Percentiles rank a stretch among this genome's conserved stretches.
Conservation (phyloP, 352 stramenopile species). For the Phytophthora rubi region DNA sequence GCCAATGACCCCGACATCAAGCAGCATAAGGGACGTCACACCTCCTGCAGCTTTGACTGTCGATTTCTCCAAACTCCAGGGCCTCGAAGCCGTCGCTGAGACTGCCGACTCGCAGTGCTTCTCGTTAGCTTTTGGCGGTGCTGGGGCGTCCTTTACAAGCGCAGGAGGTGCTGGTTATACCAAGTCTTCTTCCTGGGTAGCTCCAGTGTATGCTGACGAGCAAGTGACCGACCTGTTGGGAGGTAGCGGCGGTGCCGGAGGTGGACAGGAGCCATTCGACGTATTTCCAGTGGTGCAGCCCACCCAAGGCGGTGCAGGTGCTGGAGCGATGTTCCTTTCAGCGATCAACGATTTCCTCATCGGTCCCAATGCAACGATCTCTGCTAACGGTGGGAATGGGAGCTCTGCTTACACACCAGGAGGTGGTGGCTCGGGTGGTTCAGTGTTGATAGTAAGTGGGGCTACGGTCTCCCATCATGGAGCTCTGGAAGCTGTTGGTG, state of each 20-base stretch:
- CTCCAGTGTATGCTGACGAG: constrained; percentile 50
- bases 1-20: constrained; percentile 78
- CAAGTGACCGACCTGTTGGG: constrained; percentile 84
- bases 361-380: constrained; percentile 74
- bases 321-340: constrained; percentile 84
- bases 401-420: constrained; percentile 61
- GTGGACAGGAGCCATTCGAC: constrained; percentile 83
- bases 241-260: constrained; percentile 91
- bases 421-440: constrained; percentile 63
- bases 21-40: constrained; percentile 33
- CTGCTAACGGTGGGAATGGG: constrained; percentile 73
- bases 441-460: constrained; percentile 55
- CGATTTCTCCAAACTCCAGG: constrained; percentile 45
- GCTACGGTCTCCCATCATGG: constrained; percentile 74
- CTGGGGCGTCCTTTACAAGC: constrained; percentile 70
- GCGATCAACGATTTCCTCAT: constrained; percentile 95
- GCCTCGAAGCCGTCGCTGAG: constrained; percentile 60
- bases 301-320: constrained; percentile 91
- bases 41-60: constrained; percentile 48
- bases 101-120: constrained; percentile 84
- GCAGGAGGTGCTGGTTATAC: constrained; percentile 65
- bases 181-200: constrained; percentile 23
- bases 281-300: constrained; percentile 68
- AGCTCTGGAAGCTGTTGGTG: constrained; percentile 76
- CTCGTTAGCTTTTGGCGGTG: constrained; percentile 91